These are phyloP conservation scores for Aspergillus brasiliensis DNA, from an alignment of 2,329 filamentous ascomycete species.

Conservation along the genomic window DNA sequence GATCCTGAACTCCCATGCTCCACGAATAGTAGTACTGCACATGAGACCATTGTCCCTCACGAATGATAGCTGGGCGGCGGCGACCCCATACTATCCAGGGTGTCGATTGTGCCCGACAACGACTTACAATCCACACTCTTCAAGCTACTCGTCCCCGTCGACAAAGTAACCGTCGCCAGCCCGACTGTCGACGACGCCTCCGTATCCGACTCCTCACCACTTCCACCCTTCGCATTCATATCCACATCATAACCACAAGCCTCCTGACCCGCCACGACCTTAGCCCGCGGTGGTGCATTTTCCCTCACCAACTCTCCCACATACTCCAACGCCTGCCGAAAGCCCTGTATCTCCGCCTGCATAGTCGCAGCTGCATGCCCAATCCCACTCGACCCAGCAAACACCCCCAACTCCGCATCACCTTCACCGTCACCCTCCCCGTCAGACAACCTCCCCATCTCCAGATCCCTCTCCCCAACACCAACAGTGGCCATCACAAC, in stretches of 20 bases:
- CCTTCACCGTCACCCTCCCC: no score
- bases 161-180: conserved; percentile 27
- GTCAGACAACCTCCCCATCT: background rate
- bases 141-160: conserved; percentile 30
- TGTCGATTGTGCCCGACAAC: conserved; percentile 29
- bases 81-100: conserved; percentile 24
- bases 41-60: background rate
- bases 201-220: conserved; percentile 10
- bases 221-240: background rate
- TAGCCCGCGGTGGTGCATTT: conserved; percentile 4
- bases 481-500: background rate
- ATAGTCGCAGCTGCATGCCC: conserved; percentile 38
- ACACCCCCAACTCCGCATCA: background rate
- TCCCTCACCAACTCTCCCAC: conserved; percentile 51
- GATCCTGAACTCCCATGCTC: background rate
- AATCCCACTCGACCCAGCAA: no score
- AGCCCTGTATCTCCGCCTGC: conserved; percentile 53
- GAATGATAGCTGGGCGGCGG: conserved; percentile 26
- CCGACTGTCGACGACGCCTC: conserved; percentile 26
- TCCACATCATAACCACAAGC: conserved; percentile 13
- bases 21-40: background rate
- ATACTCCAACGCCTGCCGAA: conserved; percentile 56
- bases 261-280: conserved; percentile 10
- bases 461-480: background rate
- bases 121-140: conserved; percentile 32